These are phyloP conservation scores for Sisymbrium irio DNA, from an alignment of 345 rosid genomes.

Conservation along the genomic window DNA sequence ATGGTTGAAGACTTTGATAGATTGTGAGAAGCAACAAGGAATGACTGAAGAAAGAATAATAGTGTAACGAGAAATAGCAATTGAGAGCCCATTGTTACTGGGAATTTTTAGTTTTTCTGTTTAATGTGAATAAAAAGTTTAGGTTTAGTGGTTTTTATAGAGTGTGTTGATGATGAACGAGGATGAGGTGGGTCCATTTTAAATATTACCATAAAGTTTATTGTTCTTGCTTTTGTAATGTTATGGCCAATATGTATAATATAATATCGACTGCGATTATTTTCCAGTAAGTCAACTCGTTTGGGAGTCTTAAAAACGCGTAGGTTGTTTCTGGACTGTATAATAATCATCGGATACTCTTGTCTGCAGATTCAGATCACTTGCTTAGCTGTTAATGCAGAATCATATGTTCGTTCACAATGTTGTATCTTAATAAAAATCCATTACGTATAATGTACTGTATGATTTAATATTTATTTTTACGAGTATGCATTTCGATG, in stretches of 20 bases:
- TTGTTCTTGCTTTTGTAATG: neutral
- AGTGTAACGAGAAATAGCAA: constrained; percentile 7
- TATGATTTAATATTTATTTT: neutral
- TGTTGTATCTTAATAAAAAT: neutral
- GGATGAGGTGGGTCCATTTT: constrained; percentile 15
- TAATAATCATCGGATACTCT: constrained; percentile 14
- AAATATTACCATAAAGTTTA: neutral
- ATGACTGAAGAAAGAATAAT: constrained; percentile 7
- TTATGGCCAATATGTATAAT: neutral
- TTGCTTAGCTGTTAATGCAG: constrained; percentile 18
- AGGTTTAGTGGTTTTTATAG: constrained; percentile 13
- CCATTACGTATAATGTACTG: too few relatives aligned
- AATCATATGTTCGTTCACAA: neutral
- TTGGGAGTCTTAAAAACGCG: constrained; percentile 32
- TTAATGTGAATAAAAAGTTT: constrained; percentile 2
- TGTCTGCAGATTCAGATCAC: constrained; percentile 8
- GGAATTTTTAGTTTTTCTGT: neutral
- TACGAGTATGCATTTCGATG: neutral
- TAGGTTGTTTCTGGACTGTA: neutral
- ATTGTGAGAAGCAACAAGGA: constrained; percentile 4
- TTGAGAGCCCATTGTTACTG: constrained; percentile 12
- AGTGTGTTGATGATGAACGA: neutral
- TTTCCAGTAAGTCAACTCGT: constrained; percentile 17
- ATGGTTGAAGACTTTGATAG: constrained; percentile 37
- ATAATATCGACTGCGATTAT: neutral